phyloP scores from a whole-genome alignment of 192 early-diverging fungal genomes.

The Geosiphon pyriformis region DNA sequence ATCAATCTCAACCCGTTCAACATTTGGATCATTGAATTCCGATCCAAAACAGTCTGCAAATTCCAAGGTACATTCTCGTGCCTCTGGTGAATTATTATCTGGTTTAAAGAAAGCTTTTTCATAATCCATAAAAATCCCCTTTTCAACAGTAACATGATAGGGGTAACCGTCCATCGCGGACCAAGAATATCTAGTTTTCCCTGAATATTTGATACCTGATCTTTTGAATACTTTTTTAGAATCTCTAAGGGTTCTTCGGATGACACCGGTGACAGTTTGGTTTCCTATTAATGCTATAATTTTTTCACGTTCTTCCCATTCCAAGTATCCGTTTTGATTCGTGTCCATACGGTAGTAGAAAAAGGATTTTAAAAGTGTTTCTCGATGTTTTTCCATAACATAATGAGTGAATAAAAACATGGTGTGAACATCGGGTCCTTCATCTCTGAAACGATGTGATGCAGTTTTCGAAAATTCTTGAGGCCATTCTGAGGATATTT shows the following conservation, averaged over 20 bases:
- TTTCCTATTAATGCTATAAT: slow-evolving; percentile 19
- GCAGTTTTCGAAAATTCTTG: slow-evolving; percentile 27
- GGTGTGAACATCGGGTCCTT: slow-evolving; percentile 25
- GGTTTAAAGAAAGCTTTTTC: slow-evolving; percentile 9
- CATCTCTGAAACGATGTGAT: slow-evolving; percentile 36
- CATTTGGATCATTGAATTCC: slow-evolving; percentile 13
- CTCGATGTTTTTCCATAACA: slow-evolving; percentile 31
- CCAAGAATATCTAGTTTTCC: slow-evolving; percentile 8
- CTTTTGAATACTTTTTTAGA: slow-evolving; percentile 10
- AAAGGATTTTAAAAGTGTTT: slow-evolving; percentile 33
- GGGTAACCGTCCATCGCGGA: slow-evolving; percentile 34
- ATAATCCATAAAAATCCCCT: slow-evolving; percentile 1
- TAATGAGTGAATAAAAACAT: slow-evolving; percentile 38
- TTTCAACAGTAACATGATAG: too few species aligned
- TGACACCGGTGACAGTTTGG: neutral
- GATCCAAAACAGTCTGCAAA: slow-evolving; percentile 25
- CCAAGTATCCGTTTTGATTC: slow-evolving; percentile 28
- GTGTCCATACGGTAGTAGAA: slow-evolving; percentile 31
- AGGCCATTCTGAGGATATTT: slow-evolving; percentile 32
- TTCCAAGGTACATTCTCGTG: slow-evolving; percentile 20
- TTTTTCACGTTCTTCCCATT: slow-evolving; percentile 28
- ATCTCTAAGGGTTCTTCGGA: neutral
- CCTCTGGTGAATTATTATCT: neutral
- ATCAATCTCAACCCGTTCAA: neutral
- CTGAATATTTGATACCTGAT: neutral